A percentile compares a stretch with the other conserved stretches of the same genome.
Evolutionary conservation across 2,329 filamentous ascomycete species (phyloP).

Genomic region (Didymella segeticola): DNA sequence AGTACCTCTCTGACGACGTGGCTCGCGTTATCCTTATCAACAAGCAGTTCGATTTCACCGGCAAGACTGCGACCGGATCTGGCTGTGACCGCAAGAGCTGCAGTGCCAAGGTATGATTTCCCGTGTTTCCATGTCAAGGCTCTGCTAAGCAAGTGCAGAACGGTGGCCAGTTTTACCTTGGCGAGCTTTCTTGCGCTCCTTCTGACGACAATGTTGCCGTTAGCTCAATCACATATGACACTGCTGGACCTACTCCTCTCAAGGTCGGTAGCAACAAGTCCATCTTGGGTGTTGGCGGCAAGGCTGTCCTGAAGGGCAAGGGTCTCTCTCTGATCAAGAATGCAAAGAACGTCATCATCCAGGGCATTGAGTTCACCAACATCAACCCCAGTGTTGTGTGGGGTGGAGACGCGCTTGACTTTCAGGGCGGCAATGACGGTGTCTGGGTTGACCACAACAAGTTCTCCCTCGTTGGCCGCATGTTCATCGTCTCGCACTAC

Average conservation of each 20-base stretch:
- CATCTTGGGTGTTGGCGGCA: constrained; percentile 50
- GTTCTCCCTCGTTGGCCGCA: constrained; percentile 54
- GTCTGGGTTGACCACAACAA: constrained; percentile 51
- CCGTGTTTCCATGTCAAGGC: background rate
- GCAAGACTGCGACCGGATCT: constrained; percentile 26
- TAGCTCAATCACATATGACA: constrained; percentile 45
- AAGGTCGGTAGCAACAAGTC: constrained; percentile 52
- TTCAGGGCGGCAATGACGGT: constrained; percentile 42
- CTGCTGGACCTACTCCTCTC: constrained; percentile 39
- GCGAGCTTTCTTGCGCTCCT: constrained; percentile 28
- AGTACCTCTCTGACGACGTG: constrained; percentile 28
- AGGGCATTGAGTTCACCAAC: constrained; percentile 50
- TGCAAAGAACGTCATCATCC: constrained; percentile 48
- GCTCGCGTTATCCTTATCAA: constrained; percentile 31
- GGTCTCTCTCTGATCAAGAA: constrained; percentile 47
- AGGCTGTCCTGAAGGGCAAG: constrained; percentile 52
- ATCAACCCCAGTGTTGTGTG: constrained; percentile 50
- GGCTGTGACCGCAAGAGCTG: constrained; percentile 31
- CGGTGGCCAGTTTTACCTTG: constrained; percentile 32
- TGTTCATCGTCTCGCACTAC: constrained; percentile 51
- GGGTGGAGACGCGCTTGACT: constrained; percentile 50
- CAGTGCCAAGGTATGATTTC: constrained; percentile 1
- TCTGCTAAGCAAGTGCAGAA: background rate
- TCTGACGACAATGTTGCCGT: constrained; percentile 24
- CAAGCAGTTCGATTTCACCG: constrained; percentile 36